Evolutionary conservation across 2,329 filamentous ascomycete genomes (phyloP).

Genomic region (Penicillium psychrosexuale): DNA sequence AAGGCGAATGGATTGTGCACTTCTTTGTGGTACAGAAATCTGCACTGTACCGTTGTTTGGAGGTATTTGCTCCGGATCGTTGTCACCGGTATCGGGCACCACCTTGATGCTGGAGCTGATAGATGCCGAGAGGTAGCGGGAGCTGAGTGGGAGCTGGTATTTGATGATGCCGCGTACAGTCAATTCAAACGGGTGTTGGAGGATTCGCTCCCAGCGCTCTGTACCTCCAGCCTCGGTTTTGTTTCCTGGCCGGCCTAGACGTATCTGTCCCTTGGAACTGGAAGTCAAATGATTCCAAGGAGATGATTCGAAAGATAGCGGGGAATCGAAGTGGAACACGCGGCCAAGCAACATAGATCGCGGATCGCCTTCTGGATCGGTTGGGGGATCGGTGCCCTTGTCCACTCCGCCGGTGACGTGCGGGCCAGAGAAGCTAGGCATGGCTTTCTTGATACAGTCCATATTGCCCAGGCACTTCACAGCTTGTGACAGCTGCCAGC

Average conservation of each 20-base stretch:
- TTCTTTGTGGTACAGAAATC: slow-evolving; percentile 13
- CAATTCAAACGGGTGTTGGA: slow-evolving; percentile 88
- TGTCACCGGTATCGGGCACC: slow-evolving; percentile 35
- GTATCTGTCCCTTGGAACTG: slow-evolving; percentile 76
- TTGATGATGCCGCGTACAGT: slow-evolving; percentile 88
- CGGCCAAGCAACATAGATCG: slow-evolving; percentile 91
- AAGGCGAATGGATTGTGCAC: slow-evolving; percentile 6
- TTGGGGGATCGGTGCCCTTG: slow-evolving; percentile 61
- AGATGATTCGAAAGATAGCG: slow-evolving; percentile 83
- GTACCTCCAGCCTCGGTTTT: slow-evolving; percentile 77
- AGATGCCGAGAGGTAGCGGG: slow-evolving; percentile 51
- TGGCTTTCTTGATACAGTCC: slow-evolving; percentile 19
- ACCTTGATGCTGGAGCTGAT: slow-evolving; percentile 44
- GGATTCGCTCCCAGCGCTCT: slow-evolving; percentile 82
- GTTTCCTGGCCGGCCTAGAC: slow-evolving; percentile 80
- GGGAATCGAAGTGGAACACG: slow-evolving; percentile 81
- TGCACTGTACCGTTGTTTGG: slow-evolving; percentile 30
- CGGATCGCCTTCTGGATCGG: slow-evolving; percentile 53
- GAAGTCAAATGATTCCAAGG: slow-evolving; percentile 73
- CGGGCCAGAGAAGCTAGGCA: slow-evolving; percentile 11
- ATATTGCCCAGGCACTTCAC: slow-evolving; percentile 26
- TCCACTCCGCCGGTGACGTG: slow-evolving; percentile 43
- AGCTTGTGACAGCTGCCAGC: slow-evolving; percentile 30
- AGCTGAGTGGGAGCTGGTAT: slow-evolving; percentile 66
- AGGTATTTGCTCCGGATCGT: slow-evolving; percentile 17